Conservation (phyloP, 768 basidiomycete genomes). For the Tephrocybe sp. region DNA sequence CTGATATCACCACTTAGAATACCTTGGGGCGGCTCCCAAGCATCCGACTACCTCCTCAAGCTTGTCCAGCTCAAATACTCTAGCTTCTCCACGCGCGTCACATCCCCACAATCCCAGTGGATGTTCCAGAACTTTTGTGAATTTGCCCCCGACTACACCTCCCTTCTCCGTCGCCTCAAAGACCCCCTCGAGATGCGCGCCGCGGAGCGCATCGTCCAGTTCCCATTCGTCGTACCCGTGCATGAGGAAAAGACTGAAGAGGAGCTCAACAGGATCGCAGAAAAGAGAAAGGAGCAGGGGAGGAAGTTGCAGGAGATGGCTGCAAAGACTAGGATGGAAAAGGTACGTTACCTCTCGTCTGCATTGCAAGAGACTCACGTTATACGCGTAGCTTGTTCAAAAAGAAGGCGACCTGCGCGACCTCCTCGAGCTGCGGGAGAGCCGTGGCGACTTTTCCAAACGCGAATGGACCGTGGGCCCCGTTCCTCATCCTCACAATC, state of each 20-base stretch:
- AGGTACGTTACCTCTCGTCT: conserved; percentile 44
- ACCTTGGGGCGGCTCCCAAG: conserved; percentile 90
- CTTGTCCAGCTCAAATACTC: conserved; percentile 96
- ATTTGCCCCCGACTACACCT: conserved; percentile 75
- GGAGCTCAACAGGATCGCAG: conserved; percentile 74
- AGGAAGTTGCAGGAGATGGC: conserved; percentile 89
- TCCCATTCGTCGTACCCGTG: conserved; percentile 70
- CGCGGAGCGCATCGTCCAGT: conserved; percentile 78
- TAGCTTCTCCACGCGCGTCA: conserved; percentile 85
- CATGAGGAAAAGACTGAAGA: conserved; percentile 90
- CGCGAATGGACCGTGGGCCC: conserved; percentile 71
- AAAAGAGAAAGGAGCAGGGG: conserved; percentile 85
- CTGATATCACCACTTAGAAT: conserved; percentile 75
- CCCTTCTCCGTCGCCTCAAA: conserved; percentile 63
- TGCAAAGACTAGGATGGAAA: conserved; percentile 81
- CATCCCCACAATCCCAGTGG: conserved; percentile 82
- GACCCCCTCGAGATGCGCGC: conserved; percentile 65
- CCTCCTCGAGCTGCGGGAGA: conserved; percentile 63
- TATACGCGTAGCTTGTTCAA: conserved; percentile 52
- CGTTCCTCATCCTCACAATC: too few species aligned
- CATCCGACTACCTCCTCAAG: conserved; percentile 89
- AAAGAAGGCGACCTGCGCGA: conserved; percentile 77
- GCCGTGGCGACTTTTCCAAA: conserved; percentile 57
- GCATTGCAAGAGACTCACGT: background rate
- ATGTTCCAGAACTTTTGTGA: conserved; percentile 88